Evolutionary conservation across 768 basidiomycete species (phyloP), one percentile per base, ranked within the genome.

Genomic region (Tylopilus balloui): DNA sequence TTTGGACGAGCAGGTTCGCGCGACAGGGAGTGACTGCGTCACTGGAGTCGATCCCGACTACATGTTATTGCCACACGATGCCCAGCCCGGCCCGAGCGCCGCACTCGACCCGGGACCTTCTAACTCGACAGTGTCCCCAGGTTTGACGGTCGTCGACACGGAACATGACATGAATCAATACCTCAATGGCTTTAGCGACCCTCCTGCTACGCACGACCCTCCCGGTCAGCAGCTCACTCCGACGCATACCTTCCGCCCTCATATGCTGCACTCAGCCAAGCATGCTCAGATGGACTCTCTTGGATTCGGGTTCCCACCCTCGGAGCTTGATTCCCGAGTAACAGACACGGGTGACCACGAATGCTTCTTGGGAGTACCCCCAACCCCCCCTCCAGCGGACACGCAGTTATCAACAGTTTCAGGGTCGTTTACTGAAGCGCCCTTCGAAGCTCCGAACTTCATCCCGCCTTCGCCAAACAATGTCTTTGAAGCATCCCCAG

Each of bases 351-450:
- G 41, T 15, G 48, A 41, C 21, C 38, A 37, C 4, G 58, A 58
- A 25, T 53, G 54, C n/a, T 67, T 67, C 40, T 45, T 66, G 24
- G 66, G 62, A 15, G 21, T 66, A 10, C 65, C 65, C 6, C 60
- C 62, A 10, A 68, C 62, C 19, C 64, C 67, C 12, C 36, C 36
- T 6, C 25, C 41, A 13, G 36, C 19, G 13, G 42, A 47, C 10
- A 34, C 47, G 4, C 36, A 21, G 7, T 7, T 52, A 9, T 31
- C 52, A 5, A 21, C 40, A 17, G 15, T 21, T 19, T 19, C 45
- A 4, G 43, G 4, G 7, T 48, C 48, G 9, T 15, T 19, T 1
- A 8, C 51, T 1, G 17, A 38, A 12, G 24, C 53, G 3, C 41
- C 52, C 6, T 48, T 54, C 4, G 45, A 42, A 17, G 17, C 43